Evolutionary conservation across 106 monocot genomes (phyloP).

Genomic region (Dendrobium chrysotoxum): DNA sequence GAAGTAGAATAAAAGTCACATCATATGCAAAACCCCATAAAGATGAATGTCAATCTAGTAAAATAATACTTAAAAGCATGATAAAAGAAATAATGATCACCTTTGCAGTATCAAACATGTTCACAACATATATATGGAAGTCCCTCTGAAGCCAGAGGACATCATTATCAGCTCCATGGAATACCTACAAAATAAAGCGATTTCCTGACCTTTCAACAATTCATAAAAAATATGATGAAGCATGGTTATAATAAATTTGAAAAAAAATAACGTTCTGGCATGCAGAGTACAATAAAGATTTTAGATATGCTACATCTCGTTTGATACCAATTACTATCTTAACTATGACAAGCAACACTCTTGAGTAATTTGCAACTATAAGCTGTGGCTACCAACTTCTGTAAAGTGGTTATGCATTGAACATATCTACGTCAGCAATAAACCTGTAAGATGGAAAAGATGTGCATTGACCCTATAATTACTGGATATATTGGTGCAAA

Average conservation of each 20-base stretch:
- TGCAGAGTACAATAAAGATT: not conserved
- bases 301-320: not conserved
- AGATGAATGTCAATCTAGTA: not conserved
- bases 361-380: too few species aligned
- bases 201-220: not conserved
- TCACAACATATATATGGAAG: slow-evolving; percentile 91
- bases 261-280: not conserved
- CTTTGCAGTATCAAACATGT: slow-evolving; percentile 98
- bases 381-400: too few species aligned
- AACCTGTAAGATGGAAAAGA: too few species aligned
- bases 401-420: too few species aligned
- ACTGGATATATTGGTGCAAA: too few species aligned
- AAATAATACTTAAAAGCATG: not conserved
- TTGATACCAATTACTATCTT: not conserved
- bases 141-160: slow-evolving; percentile 96
- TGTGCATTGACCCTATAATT: too few species aligned
- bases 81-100: slow-evolving; percentile 9
- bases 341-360: too few species aligned
- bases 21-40: not conserved
- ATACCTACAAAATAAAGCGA: slow-evolving; percentile 48
- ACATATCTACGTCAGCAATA: too few species aligned
- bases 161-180: slow-evolving; percentile 97
- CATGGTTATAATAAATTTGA: not conserved
- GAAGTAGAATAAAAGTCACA: slow-evolving; percentile 1
- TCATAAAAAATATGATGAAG: not conserved